These are phyloP conservation scores for Microsporum audouinii DNA, from an alignment of 2,329 filamentous ascomycete species.

Conservation along the genomic window DNA sequence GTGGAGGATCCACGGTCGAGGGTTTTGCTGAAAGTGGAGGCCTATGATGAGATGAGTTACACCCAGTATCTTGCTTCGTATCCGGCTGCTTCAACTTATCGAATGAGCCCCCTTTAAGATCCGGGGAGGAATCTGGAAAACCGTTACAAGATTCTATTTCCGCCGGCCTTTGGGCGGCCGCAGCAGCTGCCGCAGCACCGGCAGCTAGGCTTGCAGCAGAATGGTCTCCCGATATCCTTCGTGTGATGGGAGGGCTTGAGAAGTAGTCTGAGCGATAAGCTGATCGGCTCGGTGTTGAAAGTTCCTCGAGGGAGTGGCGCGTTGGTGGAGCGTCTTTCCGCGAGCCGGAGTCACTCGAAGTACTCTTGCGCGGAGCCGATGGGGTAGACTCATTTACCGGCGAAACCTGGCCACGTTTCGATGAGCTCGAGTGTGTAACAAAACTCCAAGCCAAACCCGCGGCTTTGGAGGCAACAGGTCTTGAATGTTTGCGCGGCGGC, in stretches of 20 bases:
- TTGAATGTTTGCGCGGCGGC: constrained; percentile 5
- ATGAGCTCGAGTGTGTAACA: constrained; percentile 21
- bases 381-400: constrained; percentile 16
- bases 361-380: constrained; percentile 20
- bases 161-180: neutral
- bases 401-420: constrained; percentile 16
- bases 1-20: neutral
- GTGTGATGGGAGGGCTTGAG: constrained; percentile 9
- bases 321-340: neutral
- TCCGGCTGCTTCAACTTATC: neutral
- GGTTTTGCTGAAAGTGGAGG: neutral
- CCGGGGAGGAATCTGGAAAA: neutral
- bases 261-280: constrained; percentile 14
- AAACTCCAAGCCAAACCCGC: constrained; percentile 51
- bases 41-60: neutral
- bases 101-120: neutral
- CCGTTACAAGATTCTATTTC: neutral
- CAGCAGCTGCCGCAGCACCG: constrained; percentile 12
- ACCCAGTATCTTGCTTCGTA: neutral
- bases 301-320: neutral
- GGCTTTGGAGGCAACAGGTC: constrained; percentile 43
- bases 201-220: constrained; percentile 8
- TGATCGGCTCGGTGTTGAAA: neutral
- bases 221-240: constrained; percentile 7
- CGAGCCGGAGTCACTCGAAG: constrained; percentile 19